Conservation (phyloP, 331 rosid genomes). For the Pyrus hybrid region DNA sequence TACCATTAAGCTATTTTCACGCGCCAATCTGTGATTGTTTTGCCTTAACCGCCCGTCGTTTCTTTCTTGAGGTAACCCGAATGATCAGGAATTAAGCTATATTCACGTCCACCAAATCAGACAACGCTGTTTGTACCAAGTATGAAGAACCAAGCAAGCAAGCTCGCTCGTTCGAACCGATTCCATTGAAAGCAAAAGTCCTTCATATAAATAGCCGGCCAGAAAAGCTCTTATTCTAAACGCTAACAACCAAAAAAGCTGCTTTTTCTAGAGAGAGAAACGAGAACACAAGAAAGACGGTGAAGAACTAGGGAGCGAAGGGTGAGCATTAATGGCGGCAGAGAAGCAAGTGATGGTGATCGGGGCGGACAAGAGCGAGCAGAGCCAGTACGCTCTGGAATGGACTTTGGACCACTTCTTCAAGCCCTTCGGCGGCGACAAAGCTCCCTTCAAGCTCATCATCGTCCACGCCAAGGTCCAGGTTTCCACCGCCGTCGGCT, state of each 20-base stretch:
- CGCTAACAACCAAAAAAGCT: background rate
- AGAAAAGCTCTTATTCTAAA: background rate
- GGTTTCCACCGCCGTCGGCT: conserved; percentile 32
- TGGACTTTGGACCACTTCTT: conserved; percentile 72
- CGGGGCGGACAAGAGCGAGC: conserved; percentile 58
- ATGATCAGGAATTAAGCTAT: background rate
- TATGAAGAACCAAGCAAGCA: background rate
- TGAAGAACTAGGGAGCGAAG: background rate
- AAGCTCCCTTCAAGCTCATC: conserved; percentile 42
- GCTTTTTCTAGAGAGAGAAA: background rate
- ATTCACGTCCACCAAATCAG: background rate
- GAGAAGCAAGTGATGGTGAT: conserved; percentile 55
- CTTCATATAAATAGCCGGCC: too few relatives aligned
- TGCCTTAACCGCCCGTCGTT: background rate
- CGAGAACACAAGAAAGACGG: background rate
- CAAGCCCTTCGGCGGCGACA: background rate
- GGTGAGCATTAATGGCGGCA: background rate
- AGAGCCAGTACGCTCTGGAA: conserved; percentile 47
- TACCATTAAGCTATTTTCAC: too few relatives aligned
- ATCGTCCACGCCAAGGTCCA: conserved; percentile 56
- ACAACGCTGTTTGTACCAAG: background rate
- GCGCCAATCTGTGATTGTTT: background rate
- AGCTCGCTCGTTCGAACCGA: background rate
- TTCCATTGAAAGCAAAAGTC: background rate
- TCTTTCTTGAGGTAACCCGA: background rate